Evolutionary conservation across 108 stramenopile species (phyloP).

Genomic region (Aurantiochytrium sp.): DNA sequence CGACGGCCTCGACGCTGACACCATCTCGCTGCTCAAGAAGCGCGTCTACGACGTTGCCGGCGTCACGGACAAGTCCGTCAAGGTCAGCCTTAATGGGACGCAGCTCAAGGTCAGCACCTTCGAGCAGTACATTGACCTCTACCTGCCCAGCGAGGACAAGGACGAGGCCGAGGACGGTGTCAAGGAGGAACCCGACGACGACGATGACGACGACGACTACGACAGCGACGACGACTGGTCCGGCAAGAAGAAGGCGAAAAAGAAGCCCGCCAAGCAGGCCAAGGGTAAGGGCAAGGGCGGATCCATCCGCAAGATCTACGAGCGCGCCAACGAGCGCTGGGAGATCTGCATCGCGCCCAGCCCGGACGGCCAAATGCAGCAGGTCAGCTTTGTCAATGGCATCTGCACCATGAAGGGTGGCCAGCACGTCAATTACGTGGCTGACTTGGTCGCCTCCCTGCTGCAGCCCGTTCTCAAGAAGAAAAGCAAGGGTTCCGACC

Average conservation of each 20-base stretch:
- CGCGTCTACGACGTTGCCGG: constrained; percentile 99
- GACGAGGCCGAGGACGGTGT: not conserved
- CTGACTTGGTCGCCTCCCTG: constrained; percentile 72
- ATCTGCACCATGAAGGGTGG: constrained; percentile 96
- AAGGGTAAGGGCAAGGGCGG: not conserved
- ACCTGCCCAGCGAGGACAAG: constrained; percentile 47
- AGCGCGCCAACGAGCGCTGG: constrained; percentile 80
- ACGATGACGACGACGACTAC: not conserved
- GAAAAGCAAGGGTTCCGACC: constrained; percentile 87
- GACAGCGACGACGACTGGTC: not conserved
- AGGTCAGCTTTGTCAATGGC: constrained; percentile 94
- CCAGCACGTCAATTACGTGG: constrained; percentile 80
- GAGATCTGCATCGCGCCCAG: constrained; percentile 86
- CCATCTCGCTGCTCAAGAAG: constrained; percentile 77
- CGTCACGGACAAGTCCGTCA: constrained; percentile 73
- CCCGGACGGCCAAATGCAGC: constrained; percentile 75
- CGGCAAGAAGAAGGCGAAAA: constrained; percentile 47
- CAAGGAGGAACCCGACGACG: not conserved
- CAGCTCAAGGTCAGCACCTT: constrained; percentile 76
- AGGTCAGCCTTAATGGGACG: constrained; percentile 83
- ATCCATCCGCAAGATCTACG: constrained; percentile 51
- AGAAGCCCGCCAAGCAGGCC: not conserved
- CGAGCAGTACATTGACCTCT: constrained; percentile 82
- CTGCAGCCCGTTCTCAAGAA: constrained; percentile 63
- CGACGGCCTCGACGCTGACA: constrained; percentile 75